Evolutionary conservation across 345 rosid species (phyloP), one percentile per base, ranked within the genome.

Genomic region (Raphanus raphanistrum): DNA sequence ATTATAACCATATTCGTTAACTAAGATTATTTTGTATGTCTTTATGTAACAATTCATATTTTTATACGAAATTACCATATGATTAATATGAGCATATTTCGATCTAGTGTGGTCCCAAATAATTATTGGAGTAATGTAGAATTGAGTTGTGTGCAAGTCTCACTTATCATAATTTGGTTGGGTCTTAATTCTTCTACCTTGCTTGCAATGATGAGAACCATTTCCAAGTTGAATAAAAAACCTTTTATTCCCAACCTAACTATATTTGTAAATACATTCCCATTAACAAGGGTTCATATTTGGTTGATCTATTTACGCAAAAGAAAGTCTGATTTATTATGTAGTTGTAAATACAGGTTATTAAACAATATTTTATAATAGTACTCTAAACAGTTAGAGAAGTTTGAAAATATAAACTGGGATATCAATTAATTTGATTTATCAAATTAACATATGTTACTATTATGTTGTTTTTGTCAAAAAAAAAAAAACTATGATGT

Each of bases 121-220:
- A 45, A 66, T 67, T 15, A 60, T 72, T 78, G 3, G 73, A 67
- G 48, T 48, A 67, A 66, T 78, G 62, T 65, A 32, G 77, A 32
- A 72, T 7, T 41, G 81, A 78, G 77, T 78, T 78, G 77, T 73
- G 82, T 73, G 70, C 78, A 73, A 79, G 78, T 73, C 48, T 67
- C 82, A 61, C 65, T 68, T 68, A 67, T 67, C 35, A 79, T 79
- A 50, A 73, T 73, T 67, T 62, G 66, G 82, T 73, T 73, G 82
- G 78, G 61, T 73, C 74, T 73, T 67, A 52, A 60, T 60, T 79
- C 60, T 3, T 5, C 70, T 27, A 59, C 29, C 68, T 45, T 72
- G 54, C 45, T 78, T 12, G 68, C 73, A 78, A 78, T 78, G 68
- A 79, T 67, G 74, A 79, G 64, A 35, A 54, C 50, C 77, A 79